Evolutionary conservation across 768 basidiomycete genomes (phyloP).

Genomic region (Cyclocybe cylindracea): DNA sequence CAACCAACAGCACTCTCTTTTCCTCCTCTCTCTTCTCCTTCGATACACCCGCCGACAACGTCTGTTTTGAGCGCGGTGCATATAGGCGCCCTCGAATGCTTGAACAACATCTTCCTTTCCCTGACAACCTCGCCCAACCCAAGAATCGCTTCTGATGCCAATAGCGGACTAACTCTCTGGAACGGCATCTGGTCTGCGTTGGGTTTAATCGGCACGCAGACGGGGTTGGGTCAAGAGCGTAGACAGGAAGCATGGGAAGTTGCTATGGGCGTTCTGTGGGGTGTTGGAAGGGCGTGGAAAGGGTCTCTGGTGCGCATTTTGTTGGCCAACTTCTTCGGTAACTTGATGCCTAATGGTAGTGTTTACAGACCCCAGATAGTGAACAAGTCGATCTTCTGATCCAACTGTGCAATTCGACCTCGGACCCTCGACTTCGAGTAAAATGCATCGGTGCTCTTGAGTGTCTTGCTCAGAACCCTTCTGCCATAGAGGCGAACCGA

Average conservation of each 20-base stretch:
- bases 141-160: slow-evolving; percentile 42
- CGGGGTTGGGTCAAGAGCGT: slow-evolving; percentile 63
- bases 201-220: slow-evolving; percentile 57
- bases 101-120: slow-evolving; percentile 87
- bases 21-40: slow-evolving; percentile 66
- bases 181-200: slow-evolving; percentile 65
- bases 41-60: slow-evolving; percentile 86
- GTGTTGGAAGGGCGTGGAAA: slow-evolving; percentile 76
- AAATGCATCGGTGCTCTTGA: slow-evolving; percentile 87
- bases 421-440: slow-evolving; percentile 59
- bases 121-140: slow-evolving; percentile 51
- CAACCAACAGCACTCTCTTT: slow-evolving; percentile 83
- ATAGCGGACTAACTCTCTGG: slow-evolving; percentile 61
- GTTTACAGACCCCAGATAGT: slow-evolving; percentile 51
- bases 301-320: slow-evolving; percentile 54
- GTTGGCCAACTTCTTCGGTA: background rate
- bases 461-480: slow-evolving; percentile 72
- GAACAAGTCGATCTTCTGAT: slow-evolving; percentile 68
- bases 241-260: slow-evolving; percentile 78
- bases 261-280: slow-evolving; percentile 85
- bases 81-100: slow-evolving; percentile 81
- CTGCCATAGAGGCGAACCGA: slow-evolving; percentile 66
- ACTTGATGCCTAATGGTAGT: background rate
- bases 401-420: slow-evolving; percentile 57
- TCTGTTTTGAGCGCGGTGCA: slow-evolving; percentile 84